These are phyloP conservation scores for Fusarium sp. DNA, from an alignment of 2,329 filamentous ascomycete genomes.

Conservation along the genomic window DNA sequence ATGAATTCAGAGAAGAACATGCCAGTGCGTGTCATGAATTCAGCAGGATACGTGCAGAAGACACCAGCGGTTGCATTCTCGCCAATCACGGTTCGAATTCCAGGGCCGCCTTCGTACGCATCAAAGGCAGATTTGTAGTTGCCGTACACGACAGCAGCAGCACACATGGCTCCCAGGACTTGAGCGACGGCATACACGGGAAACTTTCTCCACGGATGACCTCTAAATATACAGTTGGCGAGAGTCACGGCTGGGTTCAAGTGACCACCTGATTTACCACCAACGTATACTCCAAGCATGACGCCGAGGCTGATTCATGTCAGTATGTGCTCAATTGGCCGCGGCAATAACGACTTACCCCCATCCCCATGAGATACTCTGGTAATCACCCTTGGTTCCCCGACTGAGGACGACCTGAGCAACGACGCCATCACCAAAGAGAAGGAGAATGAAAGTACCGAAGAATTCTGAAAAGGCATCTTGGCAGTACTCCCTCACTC, in stretches of 20 bases:
- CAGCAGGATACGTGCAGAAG: conserved; percentile 77
- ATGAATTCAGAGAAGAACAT: conserved; percentile 80
- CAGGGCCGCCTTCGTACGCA: conserved; percentile 66
- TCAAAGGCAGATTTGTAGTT: conserved; percentile 74
- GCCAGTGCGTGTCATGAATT: conserved; percentile 71
- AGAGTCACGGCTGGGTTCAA: conserved; percentile 78
- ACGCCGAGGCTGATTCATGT: conserved; percentile 63
- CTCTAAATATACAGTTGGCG: conserved; percentile 73
- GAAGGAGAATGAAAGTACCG: conserved; percentile 72
- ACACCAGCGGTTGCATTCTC: conserved; percentile 72
- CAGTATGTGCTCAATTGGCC: background rate
- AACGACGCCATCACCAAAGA: conserved; percentile 77
- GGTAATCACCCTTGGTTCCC: conserved; percentile 57
- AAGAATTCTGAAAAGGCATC: conserved; percentile 75
- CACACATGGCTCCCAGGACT: conserved; percentile 72
- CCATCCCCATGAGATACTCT: conserved; percentile 61
- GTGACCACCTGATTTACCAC: conserved; percentile 72
- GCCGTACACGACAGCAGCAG: conserved; percentile 66
- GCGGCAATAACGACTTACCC: conserved; percentile 49
- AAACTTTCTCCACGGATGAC: conserved; percentile 74
- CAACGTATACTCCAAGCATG: conserved; percentile 75
- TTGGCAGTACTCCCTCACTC: conserved; percentile 59
- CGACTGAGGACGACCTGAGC: conserved; percentile 72
- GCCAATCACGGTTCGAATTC: conserved; percentile 68
- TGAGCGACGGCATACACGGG: conserved; percentile 75